Evolutionary conservation across 2,329 filamentous ascomycete genomes (phyloP), one percentile per base, ranked within the genome.

Genomic region (Penicillium sp.): DNA sequence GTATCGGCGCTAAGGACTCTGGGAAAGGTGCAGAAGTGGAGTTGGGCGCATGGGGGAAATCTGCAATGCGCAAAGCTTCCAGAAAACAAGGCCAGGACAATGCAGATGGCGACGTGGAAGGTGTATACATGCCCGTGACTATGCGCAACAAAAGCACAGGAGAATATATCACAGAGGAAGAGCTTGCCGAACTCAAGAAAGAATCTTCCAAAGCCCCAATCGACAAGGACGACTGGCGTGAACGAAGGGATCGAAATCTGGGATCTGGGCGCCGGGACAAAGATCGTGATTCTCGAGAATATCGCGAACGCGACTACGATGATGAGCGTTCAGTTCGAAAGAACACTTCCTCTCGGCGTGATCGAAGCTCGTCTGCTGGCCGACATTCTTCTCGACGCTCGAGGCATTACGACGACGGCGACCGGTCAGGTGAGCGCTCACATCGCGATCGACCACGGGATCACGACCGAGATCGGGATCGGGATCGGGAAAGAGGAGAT

Each of bases 1-100:
- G 93, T 0, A 84, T 97, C 6, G 93, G 91, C 3, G 90, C 90
- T 9, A 95, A 91, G 63, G 83, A 89, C 61, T 78, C 89, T 1
- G 73, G 76, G 3, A 69, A 68, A 49, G 67, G 66, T 5, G 68
- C 69, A 12, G 82, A 86, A 24, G 78, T 88, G 52, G 88, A 94
- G 57, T 72, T 94, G 13, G 88, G 87, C 1, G 84, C 81, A 1
- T 94, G 88, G 88, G 85, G 90, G 9, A 87, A 86, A 53, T 69
- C 73, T 8, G 74, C 76, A 11, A 77, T 76, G 68, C 72, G 73
- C 45, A 74, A 76, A 45, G 74, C 73, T 50, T 82, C 81, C 47
- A 78, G 79, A 48, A 79, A 80, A 60, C 75, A 75, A 49, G 75
- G 73, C 29, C 78, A 76, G 52, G 68, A 76, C 42, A 68, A 68